Evolutionary conservation across 2,329 filamentous ascomycete genomes (phyloP).

Genomic region (Podosphaera xanthii): DNA sequence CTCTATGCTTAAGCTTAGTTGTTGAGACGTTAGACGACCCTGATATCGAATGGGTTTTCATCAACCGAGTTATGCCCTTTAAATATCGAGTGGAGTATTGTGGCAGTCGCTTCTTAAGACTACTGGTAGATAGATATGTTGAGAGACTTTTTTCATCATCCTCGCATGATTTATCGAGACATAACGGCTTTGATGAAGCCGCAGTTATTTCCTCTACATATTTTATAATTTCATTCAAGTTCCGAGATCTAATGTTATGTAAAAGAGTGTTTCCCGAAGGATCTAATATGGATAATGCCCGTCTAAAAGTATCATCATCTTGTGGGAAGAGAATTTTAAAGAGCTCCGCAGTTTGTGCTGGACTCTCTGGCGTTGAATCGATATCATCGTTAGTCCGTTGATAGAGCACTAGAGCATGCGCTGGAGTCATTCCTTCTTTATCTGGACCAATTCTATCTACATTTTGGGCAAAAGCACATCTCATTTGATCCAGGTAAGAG

Average conservation of each 20-base stretch:
- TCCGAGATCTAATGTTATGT: conserved; percentile 6
- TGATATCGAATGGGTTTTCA: conserved; percentile 2
- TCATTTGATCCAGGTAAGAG: conserved; percentile 8
- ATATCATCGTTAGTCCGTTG: conserved; percentile 5
- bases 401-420: conserved; percentile 6
- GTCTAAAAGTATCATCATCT: conserved; percentile 4
- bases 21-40: conserved; percentile 1
- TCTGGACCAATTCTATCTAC: conserved; percentile 7
- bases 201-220: conserved; percentile 4
- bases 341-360: conserved; percentile 6
- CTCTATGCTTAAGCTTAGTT: neutral
- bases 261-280: conserved; percentile 7
- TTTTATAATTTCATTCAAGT: conserved; percentile 5
- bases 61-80: conserved; percentile 1
- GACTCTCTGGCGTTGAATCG: conserved; percentile 4
- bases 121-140: conserved; percentile 2
- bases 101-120: conserved; percentile 2
- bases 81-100: conserved; percentile 2
- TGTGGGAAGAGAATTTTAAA: conserved; percentile 6
- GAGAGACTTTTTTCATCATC: conserved; percentile 1
- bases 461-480: conserved; percentile 6
- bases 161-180: neutral
- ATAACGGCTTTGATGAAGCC: neutral
- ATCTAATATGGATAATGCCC: conserved; percentile 7
- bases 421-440: conserved; percentile 8